phyloP scores from a whole-genome alignment of 2,329 filamentous ascomycete genomes.

The Monilinia aucupariae region DNA sequence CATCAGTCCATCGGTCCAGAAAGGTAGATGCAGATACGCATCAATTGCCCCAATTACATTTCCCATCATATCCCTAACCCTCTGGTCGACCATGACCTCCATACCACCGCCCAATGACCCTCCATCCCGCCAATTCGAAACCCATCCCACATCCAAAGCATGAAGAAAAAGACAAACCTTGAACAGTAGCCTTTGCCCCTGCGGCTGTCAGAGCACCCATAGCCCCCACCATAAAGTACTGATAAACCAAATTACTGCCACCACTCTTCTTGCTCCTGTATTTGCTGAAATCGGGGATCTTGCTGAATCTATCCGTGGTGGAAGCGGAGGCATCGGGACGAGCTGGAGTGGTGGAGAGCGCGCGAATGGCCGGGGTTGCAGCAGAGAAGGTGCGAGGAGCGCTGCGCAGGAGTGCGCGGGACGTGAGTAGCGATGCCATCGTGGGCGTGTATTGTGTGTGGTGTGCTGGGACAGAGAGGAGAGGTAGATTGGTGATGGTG shows the following conservation, averaged over 20 bases:
- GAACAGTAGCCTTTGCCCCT: constrained; percentile 94
- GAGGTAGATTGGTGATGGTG: constrained; percentile 8
- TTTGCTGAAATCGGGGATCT: constrained; percentile 84
- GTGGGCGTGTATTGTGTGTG: constrained; percentile 17
- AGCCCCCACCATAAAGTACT: constrained; percentile 97
- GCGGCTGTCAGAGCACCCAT: constrained; percentile 89
- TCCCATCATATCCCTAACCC: background rate
- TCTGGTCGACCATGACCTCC: background rate
- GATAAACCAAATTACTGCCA: constrained; percentile 77
- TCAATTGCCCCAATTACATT: constrained; percentile 18
- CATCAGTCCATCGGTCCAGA: constrained; percentile 3
- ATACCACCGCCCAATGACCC: background rate
- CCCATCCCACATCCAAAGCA: constrained; percentile 7
- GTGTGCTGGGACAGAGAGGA: constrained; percentile 9
- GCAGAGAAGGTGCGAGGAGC: constrained; percentile 34
- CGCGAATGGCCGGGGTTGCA: constrained; percentile 42
- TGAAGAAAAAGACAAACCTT: constrained; percentile 57
- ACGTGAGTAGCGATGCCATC: constrained; percentile 66
- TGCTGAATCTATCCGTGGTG: constrained; percentile 33
- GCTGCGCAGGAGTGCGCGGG: constrained; percentile 63
- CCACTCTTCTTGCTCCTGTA: constrained; percentile 69
- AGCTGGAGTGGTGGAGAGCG: constrained; percentile 41
- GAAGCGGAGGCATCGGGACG: constrained; percentile 23
- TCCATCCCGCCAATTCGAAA: background rate
- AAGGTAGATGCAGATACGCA: constrained; percentile 15